Conservation (phyloP, 2,329 filamentous ascomycete species). For the Alternaria solani region DNA sequence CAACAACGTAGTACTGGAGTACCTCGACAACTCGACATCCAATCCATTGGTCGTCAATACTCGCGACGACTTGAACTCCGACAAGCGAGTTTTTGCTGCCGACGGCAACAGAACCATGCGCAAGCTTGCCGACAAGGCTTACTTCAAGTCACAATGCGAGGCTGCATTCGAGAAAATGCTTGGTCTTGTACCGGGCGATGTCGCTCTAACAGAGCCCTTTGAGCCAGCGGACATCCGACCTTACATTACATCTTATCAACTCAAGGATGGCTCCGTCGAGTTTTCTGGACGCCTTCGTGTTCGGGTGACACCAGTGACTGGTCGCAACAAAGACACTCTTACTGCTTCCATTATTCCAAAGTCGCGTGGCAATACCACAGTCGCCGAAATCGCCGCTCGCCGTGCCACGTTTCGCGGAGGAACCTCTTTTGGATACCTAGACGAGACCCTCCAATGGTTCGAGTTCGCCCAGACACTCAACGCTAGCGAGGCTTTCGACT, state of each 20-base stretch:
- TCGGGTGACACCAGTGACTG: constrained; percentile 17
- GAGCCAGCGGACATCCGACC: constrained; percentile 27
- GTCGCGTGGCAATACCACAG: constrained; percentile 1
- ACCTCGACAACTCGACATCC: constrained; percentile 38
- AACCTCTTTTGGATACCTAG: constrained; percentile 11
- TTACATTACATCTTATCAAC: constrained; percentile 23
- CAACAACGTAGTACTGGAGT: constrained; percentile 43
- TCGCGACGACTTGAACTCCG: constrained; percentile 43
- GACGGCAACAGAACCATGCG: constrained; percentile 46
- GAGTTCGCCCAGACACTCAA: constrained; percentile 10
- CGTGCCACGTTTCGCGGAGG: constrained; percentile 3
- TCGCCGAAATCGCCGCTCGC: constrained; percentile 1
- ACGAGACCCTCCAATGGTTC: constrained; percentile 15
- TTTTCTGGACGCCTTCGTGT: constrained; percentile 29
- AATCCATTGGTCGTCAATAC: constrained; percentile 37
- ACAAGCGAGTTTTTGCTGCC: constrained; percentile 42
- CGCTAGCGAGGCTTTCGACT: constrained; percentile 3
- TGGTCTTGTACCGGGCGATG: constrained; percentile 29
- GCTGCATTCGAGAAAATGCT: constrained; percentile 31
- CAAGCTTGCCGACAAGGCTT: constrained; percentile 29
- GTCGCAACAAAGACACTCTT: constrained; percentile 6
- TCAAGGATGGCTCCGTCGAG: constrained; percentile 22
- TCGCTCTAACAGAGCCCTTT: constrained; percentile 29
- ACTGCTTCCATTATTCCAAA: constrained; percentile 11
- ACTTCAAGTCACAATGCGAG: constrained; percentile 30